Percentiles rank a stretch among this genome's conserved stretches.
phyloP scores from a whole-genome alignment of 108 stramenopile genomes.

The Aurantiochytrium sp. region DNA sequence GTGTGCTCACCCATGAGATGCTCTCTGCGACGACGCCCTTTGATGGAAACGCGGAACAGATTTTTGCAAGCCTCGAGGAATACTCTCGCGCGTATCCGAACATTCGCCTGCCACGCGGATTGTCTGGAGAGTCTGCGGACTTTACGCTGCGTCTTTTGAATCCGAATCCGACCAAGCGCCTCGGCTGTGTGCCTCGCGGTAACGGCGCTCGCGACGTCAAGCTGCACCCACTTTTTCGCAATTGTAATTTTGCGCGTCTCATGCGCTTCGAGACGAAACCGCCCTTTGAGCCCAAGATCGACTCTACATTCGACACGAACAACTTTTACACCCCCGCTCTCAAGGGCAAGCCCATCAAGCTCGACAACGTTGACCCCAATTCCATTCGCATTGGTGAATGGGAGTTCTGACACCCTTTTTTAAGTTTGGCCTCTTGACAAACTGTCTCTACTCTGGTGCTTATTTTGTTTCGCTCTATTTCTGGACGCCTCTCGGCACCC shows the following conservation, averaged over 20 bases:
- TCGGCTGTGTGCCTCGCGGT: conserved; percentile 12
- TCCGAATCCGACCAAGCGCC: conserved; percentile 13
- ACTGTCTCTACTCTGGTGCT: no score
- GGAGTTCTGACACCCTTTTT: neutral
- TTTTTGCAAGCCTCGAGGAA: neutral
- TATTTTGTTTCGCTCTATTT: no score
- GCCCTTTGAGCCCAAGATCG: conserved; percentile 2
- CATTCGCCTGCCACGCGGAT: neutral
- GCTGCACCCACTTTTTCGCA: neutral
- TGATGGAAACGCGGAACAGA: conserved; percentile 8
- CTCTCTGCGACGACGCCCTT: conserved; percentile 90
- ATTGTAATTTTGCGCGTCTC: neutral
- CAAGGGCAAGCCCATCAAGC: neutral
- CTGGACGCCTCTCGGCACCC: no score
- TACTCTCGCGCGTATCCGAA: conserved; percentile 1
- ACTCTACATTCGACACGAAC: neutral
- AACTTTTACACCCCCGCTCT: conserved; percentile 1
- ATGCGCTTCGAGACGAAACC: neutral
- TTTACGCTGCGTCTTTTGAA: conserved; percentile 18
- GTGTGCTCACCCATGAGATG: conserved; percentile 92
- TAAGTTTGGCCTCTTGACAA: no score
- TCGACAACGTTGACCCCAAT: neutral
- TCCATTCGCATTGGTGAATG: neutral
- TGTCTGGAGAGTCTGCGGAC: neutral
- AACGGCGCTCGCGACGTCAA: neutral